Evolutionary conservation across 495 filamentous ascomycete species (phyloP).

Genomic region (Arthonia radiata): DNA sequence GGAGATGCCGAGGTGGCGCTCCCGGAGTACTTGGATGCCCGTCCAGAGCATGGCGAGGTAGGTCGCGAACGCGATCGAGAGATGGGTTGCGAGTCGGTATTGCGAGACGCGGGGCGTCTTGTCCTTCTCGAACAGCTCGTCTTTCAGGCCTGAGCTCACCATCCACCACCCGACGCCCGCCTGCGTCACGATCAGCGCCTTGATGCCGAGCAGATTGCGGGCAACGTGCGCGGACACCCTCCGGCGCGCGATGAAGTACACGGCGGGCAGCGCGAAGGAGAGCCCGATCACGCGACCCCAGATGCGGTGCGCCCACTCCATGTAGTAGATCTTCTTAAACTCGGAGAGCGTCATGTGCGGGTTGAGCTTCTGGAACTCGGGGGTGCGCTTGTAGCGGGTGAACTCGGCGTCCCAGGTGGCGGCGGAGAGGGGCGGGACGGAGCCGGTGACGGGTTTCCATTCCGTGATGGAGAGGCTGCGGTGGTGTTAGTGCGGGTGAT

Average conservation of each 20-base stretch:
- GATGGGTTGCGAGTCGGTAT: slow-evolving; percentile 73
- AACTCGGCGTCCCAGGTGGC: slow-evolving; percentile 81
- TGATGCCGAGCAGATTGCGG: slow-evolving; percentile 52
- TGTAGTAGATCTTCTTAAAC: slow-evolving; percentile 96
- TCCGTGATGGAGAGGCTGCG: slow-evolving; percentile 85
- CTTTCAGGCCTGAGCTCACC: slow-evolving; percentile 86
- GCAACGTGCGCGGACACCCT: slow-evolving; percentile 61
- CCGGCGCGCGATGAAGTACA: slow-evolving; percentile 68
- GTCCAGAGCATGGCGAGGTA: slow-evolving; percentile 89
- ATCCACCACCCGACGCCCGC: slow-evolving; percentile 98
- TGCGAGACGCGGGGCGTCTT: slow-evolving; percentile 80
- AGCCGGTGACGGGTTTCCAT: slow-evolving; percentile 93
- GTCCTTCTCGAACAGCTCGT: slow-evolving; percentile 80
- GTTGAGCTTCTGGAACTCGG: slow-evolving; percentile 78
- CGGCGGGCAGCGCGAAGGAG: slow-evolving; percentile 62
- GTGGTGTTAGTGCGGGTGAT: slow-evolving; percentile 6
- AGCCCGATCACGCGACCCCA: slow-evolving; percentile 89
- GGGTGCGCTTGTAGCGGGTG: slow-evolving; percentile 66
- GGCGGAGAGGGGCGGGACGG: slow-evolving; percentile 52
- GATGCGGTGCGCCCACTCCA: slow-evolving; percentile 94
- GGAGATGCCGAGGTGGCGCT: slow-evolving; percentile 33
- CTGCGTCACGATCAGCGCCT: slow-evolving; percentile 77
- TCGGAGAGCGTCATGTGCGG: slow-evolving; percentile 72
- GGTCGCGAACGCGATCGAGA: slow-evolving; percentile 71
- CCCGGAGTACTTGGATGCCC: slow-evolving; percentile 60